Evolutionary conservation across 2,329 filamentous ascomycete genomes (phyloP), one percentile per base, ranked within the genome.

Genomic region (Bipolaris sorokiniana): DNA sequence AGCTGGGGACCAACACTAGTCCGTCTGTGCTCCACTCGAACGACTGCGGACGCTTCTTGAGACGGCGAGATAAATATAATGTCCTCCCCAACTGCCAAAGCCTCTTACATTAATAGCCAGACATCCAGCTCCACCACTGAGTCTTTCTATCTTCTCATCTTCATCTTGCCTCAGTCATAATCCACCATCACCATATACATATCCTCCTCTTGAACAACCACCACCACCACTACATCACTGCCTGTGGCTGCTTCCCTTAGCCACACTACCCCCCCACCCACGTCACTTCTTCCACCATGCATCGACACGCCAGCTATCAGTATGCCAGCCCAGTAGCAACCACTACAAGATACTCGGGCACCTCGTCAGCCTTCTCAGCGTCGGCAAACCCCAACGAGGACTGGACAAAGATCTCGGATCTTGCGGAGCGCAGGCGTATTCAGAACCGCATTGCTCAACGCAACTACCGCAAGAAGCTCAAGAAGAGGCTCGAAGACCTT

Each of bases 361-460:
- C 91, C 61, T 97, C 92, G 81, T 97, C 92, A 80, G 94, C 94
- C 68, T 97, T 96, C 83, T 96, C 91, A 80, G 90, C 90, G 70
- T 96, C 92, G 63, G 94, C 93, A 69, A 96, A 96, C 77, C 91
- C 94, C 53, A 93, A 97, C 74, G 94, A 98, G 81, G 94, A 98
- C 81, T 98, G 94, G 94, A 97, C 94, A 75, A 96, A 97, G 86
- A 97, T 98, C 76, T 96, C 94, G 56, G 94, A 98, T 78, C 88
- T 98, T 58, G 94, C 93, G 49, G 94, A 98, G 81, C 88, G 95
- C 73, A 85, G 93, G 71, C 87, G 93, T 75, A 97, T 97, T 81
- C 93, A 98, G 80, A 98, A 98, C 81, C 88, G 94, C 68, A 97
- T 98, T 83, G 94, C 94, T 67, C 94, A 98, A 81, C 89, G 93